A percentile compares a stretch with the other conserved stretches of the same genome.
Evolutionary conservation across 2,329 filamentous ascomycete species (phyloP).

Genomic region (Penicillium nordicum): DNA sequence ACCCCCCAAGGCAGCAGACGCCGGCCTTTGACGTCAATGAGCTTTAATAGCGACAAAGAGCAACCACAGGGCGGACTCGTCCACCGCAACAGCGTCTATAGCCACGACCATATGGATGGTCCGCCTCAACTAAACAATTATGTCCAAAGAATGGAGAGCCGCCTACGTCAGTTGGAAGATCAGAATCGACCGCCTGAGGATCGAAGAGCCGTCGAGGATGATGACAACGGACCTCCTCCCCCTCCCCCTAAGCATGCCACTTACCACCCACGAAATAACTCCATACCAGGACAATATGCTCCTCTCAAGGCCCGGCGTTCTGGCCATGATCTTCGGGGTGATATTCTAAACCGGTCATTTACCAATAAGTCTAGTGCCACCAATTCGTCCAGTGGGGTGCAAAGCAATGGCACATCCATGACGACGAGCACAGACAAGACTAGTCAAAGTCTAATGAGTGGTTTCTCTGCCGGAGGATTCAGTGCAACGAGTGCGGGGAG

Average conservation of each 20-base stretch:
- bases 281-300: conserved; percentile 39
- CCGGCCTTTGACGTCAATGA: conserved; percentile 71
- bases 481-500: conserved; percentile 95
- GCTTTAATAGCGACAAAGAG: conserved; percentile 55
- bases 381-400: conserved; percentile 68
- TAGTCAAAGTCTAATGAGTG: conserved; percentile 87
- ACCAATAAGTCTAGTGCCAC: conserved; percentile 87
- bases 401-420: conserved; percentile 62
- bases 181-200: conserved; percentile 42
- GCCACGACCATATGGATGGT: conserved; percentile 47
- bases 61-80: conserved; percentile 57
- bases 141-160: conserved; percentile 85
- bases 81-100: conserved; percentile 43
- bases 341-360: conserved; percentile 70
- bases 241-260: conserved; percentile 58
- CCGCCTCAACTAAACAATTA: conserved; percentile 78
- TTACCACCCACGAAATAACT: conserved; percentile 43
- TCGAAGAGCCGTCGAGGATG: conserved; percentile 52
- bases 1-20: conserved; percentile 35
- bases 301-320: conserved; percentile 43
- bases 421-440: conserved; percentile 74
- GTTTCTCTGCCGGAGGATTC: conserved; percentile 81
- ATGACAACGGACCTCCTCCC: conserved; percentile 54
- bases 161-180: conserved; percentile 67
- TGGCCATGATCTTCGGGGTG: conserved; percentile 71